Conservation (phyloP, 345 rosid genomes). For the Camelina neglecta region DNA sequence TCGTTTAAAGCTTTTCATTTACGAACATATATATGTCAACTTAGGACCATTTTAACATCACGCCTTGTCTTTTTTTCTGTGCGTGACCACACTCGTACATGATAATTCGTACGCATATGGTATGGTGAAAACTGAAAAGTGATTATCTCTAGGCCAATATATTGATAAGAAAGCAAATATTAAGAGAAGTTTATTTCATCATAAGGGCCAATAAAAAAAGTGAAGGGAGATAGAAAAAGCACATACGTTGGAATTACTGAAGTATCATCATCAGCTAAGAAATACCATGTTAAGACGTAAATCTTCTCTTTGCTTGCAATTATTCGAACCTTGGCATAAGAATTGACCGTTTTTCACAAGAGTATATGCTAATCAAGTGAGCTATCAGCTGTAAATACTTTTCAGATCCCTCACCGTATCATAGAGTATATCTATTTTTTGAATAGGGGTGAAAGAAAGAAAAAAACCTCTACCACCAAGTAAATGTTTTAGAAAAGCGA, state of each 20-base stretch:
- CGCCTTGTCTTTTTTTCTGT: constrained; percentile 37
- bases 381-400: too few species aligned
- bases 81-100: constrained; percentile 40
- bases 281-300: too few species aligned
- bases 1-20: constrained; percentile 37
- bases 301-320: background rate
- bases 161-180: background rate
- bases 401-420: too few species aligned
- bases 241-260: too few species aligned
- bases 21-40: constrained; percentile 37
- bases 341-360: background rate
- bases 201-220: background rate
- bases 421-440: too few species aligned
- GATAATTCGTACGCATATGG: constrained; percentile 28
- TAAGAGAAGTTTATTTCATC: background rate
- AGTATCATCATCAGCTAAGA: too few species aligned
- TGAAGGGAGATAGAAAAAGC: too few species aligned
- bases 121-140: constrained; percentile 30
- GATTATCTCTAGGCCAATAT: background rate
- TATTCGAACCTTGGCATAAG: background rate
- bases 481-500: too few species aligned
- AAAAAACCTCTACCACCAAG: too few species aligned
- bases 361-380: too few species aligned
- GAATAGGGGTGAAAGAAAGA: too few species aligned
- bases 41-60: constrained; percentile 47